Evolutionary conservation across 352 stramenopile species (phyloP).

Genomic region (Phytopythium chamaehyphon): DNA sequence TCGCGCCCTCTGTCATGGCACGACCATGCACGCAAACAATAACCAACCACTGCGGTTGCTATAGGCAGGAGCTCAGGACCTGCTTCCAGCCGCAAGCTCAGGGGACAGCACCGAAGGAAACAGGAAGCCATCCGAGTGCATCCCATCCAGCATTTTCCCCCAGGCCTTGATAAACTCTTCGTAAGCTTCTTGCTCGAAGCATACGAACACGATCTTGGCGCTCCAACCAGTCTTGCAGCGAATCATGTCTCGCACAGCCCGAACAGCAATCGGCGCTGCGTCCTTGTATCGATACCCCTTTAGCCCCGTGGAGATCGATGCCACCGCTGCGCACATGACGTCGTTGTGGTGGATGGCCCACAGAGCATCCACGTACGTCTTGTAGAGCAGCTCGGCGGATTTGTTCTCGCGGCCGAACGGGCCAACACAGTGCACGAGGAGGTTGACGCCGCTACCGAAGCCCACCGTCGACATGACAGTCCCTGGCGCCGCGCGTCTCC

Average conservation of each 20-base stretch:
- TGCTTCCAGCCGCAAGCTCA: conserved; percentile 1
- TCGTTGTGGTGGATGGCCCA: conserved; percentile 20
- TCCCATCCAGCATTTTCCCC: conserved; percentile 7
- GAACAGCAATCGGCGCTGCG: conserved; percentile 35
- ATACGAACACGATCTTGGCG: conserved; percentile 48
- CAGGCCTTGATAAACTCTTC: conserved; percentile 27
- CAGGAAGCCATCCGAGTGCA: conserved; percentile 12
- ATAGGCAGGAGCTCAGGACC: neutral
- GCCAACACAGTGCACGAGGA: conserved; percentile 62
- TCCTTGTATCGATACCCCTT: conserved; percentile 26
- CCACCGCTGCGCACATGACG: conserved; percentile 38
- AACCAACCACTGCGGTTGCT: too few relatives aligned
- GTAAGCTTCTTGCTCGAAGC: conserved; percentile 33
- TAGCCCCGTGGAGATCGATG: conserved; percentile 52
- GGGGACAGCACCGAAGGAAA: conserved; percentile 11
- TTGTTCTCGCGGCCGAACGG: conserved; percentile 6
- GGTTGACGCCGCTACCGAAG: conserved; percentile 29
- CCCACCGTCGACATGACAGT: conserved; percentile 39
- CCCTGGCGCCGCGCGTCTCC: conserved; percentile 2
- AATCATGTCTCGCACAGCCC: conserved; percentile 39
- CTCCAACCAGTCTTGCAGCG: conserved; percentile 23
- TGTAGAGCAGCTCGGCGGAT: conserved; percentile 29
- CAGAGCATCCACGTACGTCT: conserved; percentile 50
- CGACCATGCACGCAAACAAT: too few relatives aligned
- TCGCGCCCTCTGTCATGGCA: too few relatives aligned